A percentile compares a stretch with the other conserved stretches of the same genome.
These are phyloP conservation scores for Colletotrichum paranaense DNA, from an alignment of 2,329 filamentous ascomycete genomes.

Conservation along the genomic window DNA sequence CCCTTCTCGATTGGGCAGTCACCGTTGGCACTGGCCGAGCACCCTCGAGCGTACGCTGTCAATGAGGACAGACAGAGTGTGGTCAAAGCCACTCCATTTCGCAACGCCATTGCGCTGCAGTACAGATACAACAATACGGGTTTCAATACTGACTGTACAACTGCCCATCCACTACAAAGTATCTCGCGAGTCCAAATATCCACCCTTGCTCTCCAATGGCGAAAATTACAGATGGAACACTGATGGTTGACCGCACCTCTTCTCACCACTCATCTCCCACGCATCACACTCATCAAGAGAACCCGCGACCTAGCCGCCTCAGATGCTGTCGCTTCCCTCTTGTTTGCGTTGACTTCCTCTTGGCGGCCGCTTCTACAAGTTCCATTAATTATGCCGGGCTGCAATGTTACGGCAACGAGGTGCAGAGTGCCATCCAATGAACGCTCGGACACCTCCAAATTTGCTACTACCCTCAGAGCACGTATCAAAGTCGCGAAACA, in stretches of 20 bases:
- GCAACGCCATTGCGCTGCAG: neutral
- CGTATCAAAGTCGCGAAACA: slow-evolving; percentile 32
- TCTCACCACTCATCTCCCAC: slow-evolving; percentile 27
- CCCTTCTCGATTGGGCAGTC: slow-evolving; percentile 24
- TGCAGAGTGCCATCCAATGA: slow-evolving; percentile 32
- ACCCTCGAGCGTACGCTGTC: slow-evolving; percentile 14
- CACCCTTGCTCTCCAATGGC: neutral
- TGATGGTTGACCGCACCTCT: slow-evolving; percentile 2
- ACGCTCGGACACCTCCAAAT: slow-evolving; percentile 33
- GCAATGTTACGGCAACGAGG: slow-evolving; percentile 19
- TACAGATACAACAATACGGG: neutral
- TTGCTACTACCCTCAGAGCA: slow-evolving; percentile 18
- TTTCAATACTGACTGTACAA: neutral
- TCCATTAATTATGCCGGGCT: slow-evolving; percentile 2
- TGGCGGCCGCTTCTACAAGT: slow-evolving; percentile 6
- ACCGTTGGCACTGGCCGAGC: slow-evolving; percentile 1
- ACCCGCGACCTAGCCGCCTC: neutral
- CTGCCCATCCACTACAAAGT: neutral
- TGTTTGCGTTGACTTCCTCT: slow-evolving; percentile 15
- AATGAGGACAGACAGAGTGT: slow-evolving; percentile 16
- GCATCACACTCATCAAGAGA: slow-evolving; percentile 4
- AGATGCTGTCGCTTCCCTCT: slow-evolving; percentile 4
- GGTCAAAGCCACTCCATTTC: slow-evolving; percentile 25
- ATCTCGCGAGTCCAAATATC: neutral
- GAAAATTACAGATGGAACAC: neutral